Percentiles rank a stretch among this genome's conserved stretches.
These are phyloP conservation scores for Cystofilobasidium ferigula DNA, from an alignment of 768 basidiomycete genomes.

Conservation along the genomic window DNA sequence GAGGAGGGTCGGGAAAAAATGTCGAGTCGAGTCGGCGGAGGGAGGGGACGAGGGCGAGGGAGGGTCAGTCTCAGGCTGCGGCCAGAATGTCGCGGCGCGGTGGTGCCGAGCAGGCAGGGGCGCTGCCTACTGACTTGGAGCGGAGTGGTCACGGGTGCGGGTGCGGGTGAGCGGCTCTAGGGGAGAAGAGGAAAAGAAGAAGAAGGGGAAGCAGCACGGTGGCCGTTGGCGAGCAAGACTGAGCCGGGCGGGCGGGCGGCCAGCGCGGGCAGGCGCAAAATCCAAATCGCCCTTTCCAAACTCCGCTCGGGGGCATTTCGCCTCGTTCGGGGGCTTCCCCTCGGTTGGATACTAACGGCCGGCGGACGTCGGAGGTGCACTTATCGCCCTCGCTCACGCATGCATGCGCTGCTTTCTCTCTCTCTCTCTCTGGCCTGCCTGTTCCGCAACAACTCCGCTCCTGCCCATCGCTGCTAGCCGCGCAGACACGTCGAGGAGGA, in stretches of 20 bases:
- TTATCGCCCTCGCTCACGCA: too few relatives aligned
- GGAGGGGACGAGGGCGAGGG: background rate
- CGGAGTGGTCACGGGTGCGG: background rate
- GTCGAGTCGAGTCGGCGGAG: too few relatives aligned
- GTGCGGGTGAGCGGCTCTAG: background rate
- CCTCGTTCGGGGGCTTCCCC: too few relatives aligned
- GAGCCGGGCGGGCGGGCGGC: background rate
- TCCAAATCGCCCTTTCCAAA: too few relatives aligned
- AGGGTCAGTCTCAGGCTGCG: background rate
- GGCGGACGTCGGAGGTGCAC: too few relatives aligned
- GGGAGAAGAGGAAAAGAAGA: constrained; percentile 11
- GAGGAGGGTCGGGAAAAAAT: background rate
- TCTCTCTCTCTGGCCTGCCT: too few relatives aligned
- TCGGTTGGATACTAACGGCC: too few relatives aligned
- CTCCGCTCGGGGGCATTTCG: too few relatives aligned
- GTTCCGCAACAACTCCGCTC: too few relatives aligned
- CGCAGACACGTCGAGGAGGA: too few relatives aligned
- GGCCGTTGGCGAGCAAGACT: background rate
- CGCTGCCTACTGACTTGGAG: background rate
- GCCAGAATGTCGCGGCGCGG: background rate
- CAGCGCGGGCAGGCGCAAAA: background rate
- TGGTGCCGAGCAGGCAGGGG: background rate
- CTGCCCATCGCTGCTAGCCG: too few relatives aligned
- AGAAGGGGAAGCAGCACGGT: background rate
- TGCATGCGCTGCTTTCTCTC: too few relatives aligned